Conservation (phyloP, 108 stramenopile species). For the Fragilaria radians region DNA sequence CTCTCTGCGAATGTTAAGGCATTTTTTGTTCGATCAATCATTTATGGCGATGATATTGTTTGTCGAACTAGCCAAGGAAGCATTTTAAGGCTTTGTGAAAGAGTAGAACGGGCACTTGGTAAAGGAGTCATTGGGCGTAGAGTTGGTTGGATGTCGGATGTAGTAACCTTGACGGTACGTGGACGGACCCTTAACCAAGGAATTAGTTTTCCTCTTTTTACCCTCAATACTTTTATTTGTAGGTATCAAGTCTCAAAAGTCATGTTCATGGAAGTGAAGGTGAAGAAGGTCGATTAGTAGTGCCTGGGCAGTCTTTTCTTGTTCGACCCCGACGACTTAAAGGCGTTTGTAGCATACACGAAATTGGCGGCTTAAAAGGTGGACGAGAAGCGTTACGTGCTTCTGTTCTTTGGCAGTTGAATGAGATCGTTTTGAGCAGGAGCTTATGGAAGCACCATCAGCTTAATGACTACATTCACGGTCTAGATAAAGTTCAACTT, state of each 20-base stretch:
- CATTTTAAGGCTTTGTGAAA: conserved; percentile 43
- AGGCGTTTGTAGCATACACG: conserved; percentile 74
- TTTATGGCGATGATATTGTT: conserved; percentile 79
- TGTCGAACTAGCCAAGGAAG: conserved; percentile 49
- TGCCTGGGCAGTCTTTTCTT: conserved; percentile 69
- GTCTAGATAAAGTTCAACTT: conserved; percentile 66
- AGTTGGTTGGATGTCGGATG: conserved; percentile 67
- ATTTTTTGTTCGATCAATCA: conserved; percentile 58
- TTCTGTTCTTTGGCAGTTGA: conserved; percentile 75
- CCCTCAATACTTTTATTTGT: not conserved
- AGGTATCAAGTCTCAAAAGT: conserved; percentile 42
- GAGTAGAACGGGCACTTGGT: conserved; percentile 35
- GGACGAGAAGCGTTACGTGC: conserved; percentile 74
- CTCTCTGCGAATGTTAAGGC: conserved; percentile 61
- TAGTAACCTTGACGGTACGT: conserved; percentile 53
- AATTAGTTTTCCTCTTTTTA: not conserved
- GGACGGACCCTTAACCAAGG: too few relatives aligned
- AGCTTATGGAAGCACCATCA: conserved; percentile 79
- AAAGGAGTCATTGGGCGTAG: conserved; percentile 37
- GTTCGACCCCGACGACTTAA: conserved; percentile 68
- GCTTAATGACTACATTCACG: conserved; percentile 68
- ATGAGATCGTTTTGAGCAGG: conserved; percentile 73
- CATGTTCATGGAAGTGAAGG: conserved; percentile 66
- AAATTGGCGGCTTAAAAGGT: conserved; percentile 59
- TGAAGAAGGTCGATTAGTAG: conserved; percentile 44